Evolutionary conservation across 345 rosid species (phyloP), one percentile per base, ranked within the genome.

Genomic region (Arabidopsis suecica): DNA sequence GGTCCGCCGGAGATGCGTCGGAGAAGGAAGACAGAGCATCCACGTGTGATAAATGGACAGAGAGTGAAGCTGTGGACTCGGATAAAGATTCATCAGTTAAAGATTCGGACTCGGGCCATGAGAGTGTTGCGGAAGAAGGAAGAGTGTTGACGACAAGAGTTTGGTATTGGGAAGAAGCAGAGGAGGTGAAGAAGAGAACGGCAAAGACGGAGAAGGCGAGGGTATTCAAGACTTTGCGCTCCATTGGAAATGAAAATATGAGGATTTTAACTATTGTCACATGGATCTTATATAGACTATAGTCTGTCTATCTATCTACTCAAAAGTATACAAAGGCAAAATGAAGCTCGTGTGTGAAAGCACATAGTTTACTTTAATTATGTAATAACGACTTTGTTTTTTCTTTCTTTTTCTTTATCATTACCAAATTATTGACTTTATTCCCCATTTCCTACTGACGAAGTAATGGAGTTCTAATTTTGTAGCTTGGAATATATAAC

Each of bases 21-120:
- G 78, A 72, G 33, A 22, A 65, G 55, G 77, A 72, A 69, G 86
- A 86, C 28, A 92, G 61, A 20, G 93, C 89, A 71, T 95, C 97
- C 4, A 95, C 14, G 79, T 92, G 99, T 51, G 86, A 87, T 12
- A 95, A 53, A 32, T 83, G 78, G 0, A 84, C 50, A 32, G 87
- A 75, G 63, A 91, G 66, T 11, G 81, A 69, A 45, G 78, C 76
- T 14, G 80, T 37, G 68, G 75, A 34, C 47, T 76, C 34, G 55
- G 13, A 11, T 9, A 49, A 28, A n/a, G 74, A 7, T 9, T 71
- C 74, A 28, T 50, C 33, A 44, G 41, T 20, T 2, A 65, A 14
- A 9, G 59, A 67, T n/a, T 81, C 82, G n/a, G 81, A 58, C 23
- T 60, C 74, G 12, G 80, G 73, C 83, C 88, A 82, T 10, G 93